Base-by-base conservation (phyloP, 1,284 basidiomycete genomes). In the Sparassis latifolia region DNA sequence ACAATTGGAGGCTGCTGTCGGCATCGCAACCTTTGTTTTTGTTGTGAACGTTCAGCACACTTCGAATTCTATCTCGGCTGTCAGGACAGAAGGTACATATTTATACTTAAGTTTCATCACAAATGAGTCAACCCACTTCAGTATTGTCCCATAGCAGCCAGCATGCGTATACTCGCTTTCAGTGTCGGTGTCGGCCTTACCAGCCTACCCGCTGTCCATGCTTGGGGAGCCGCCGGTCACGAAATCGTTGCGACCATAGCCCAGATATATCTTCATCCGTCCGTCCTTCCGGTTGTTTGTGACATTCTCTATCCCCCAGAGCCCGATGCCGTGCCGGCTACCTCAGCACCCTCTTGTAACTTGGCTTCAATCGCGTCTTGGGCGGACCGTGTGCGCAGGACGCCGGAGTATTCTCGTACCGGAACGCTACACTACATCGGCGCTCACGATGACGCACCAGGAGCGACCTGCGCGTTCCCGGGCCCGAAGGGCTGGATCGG, bases 221-320 rank as follows among this genome's bases (percentile, higher is more conserved):
- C 61, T 3, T 67, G 65, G 65, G 64, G 63, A 6, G 61, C 60
- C 7, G 64, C 62, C 78, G 92, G 93, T 10, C 93, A 97, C 59
- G 88, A 95, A 70, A 88, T 96, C 44, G 82, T 93, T 1, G 94
- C 92, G 2, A 94, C 92, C 4, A 92, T 97, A 51, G 93, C 94
- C 0, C 90, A 97, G 66, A 89, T 93, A 50, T 84, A 96, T 66
- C 77, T 97, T 3, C 81, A 92, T 62, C 89, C 90, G 0, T 72
- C 73, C 2, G 86, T 89, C 1, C 76, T 86, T 48, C 75, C 81
- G 5, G 75, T 76, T 42, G 73, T 97, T 47, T 93, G 90, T 61
- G 66, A 72, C 39, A 76, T 88, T 54, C 82, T 95, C 55, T 80
- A 82, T 52, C 67, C 68, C 42, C 73, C 77, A 47, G 46, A 66